Base-by-base conservation (phyloP, 2,329 filamentous ascomycete genomes). In the Rosellinia necatrix region DNA sequence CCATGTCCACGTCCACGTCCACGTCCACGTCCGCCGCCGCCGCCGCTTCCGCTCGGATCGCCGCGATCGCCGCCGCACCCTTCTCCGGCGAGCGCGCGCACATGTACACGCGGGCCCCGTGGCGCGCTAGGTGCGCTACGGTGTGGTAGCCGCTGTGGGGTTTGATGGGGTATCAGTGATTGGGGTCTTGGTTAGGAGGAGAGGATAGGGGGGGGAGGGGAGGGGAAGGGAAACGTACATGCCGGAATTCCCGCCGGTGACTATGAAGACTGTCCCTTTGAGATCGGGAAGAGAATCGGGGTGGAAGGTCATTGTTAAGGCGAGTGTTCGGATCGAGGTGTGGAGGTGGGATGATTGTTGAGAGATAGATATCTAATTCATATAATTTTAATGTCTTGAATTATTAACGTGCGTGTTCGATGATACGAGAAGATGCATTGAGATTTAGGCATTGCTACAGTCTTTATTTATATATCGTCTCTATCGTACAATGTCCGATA, bases 241-340 rank as follows among this genome's bases (percentile, higher is more conserved):
- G 63, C 76, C 76, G 9, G 75, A 71, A 53, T 77, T 78, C 0
- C 75, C 75, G 35, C 76, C 76, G 12, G 76, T 79, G 56, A 78
- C 74, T 42, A 78, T 68, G 52, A 70, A 78, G 12, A 77, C 71
- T 64, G 74, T 76, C 21, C 73, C 76, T 24, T 62, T 60, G 42
- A 80, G 74, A 55, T 74, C 64, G 7, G 76, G 76, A n/a, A 79
- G 72, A 47, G 66, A 68, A 29, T 75, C 70, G 7, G 73, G 73
- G 61, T 74, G 64, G 62, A 77, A 78, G 56, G 67, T 64, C 71
- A 74, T 73, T 44, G 55, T 63, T 9, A 58, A 59, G 43, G 35
- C 9, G 38, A 64, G 47, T 50, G 53, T 7, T 42, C 38, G 32
- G 48, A 50, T 61, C 25, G 53, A 58, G 48, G 12, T 61, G 43